These are phyloP conservation scores for Raffaelea albimanens DNA, from an alignment of 2,329 filamentous ascomycete species.

Conservation along the genomic window DNA sequence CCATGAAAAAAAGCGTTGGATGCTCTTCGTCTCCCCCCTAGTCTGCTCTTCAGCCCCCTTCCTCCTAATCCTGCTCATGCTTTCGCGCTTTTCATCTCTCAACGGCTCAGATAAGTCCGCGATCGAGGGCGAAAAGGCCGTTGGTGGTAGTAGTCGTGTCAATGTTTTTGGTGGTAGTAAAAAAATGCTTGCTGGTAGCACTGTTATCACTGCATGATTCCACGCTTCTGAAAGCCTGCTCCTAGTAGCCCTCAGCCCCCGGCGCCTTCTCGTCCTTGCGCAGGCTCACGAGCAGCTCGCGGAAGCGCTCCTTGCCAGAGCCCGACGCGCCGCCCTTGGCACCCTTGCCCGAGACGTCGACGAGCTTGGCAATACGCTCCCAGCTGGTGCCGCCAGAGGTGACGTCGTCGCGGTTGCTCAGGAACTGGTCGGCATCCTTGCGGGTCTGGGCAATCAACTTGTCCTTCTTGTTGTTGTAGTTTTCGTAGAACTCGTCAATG, in stretches of 20 bases:
- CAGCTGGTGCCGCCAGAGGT: slow-evolving; percentile 92
- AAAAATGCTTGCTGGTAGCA: no score
- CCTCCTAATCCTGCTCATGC: no score
- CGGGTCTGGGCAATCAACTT: slow-evolving; percentile 82
- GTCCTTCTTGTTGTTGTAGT: slow-evolving; percentile 97
- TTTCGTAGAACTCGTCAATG: slow-evolving; percentile 98
- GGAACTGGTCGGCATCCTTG: slow-evolving; percentile 87
- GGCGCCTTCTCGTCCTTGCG: slow-evolving; percentile 87
- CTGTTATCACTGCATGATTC: not conserved
- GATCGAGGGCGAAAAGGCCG: no score
- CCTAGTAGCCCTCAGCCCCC: slow-evolving; percentile 53
- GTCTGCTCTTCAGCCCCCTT: no score
- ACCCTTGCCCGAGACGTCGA: slow-evolving; percentile 95
- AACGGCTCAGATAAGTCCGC: no score
- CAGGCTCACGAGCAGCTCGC: slow-evolving; percentile 77
- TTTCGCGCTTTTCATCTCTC: no score
- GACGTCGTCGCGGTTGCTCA: slow-evolving; percentile 82
- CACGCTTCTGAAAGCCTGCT: slow-evolving; percentile 8
- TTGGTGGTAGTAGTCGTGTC: no score
- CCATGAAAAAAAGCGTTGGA: no score
- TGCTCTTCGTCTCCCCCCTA: no score
- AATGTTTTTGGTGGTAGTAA: no score
- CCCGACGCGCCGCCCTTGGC: slow-evolving; percentile 76
- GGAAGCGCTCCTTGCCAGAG: slow-evolving; percentile 92
- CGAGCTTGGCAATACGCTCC: slow-evolving; percentile 95